phyloP scores from a whole-genome alignment of 1,139 yeast genomes.

The Geotrichum restrictum region DNA sequence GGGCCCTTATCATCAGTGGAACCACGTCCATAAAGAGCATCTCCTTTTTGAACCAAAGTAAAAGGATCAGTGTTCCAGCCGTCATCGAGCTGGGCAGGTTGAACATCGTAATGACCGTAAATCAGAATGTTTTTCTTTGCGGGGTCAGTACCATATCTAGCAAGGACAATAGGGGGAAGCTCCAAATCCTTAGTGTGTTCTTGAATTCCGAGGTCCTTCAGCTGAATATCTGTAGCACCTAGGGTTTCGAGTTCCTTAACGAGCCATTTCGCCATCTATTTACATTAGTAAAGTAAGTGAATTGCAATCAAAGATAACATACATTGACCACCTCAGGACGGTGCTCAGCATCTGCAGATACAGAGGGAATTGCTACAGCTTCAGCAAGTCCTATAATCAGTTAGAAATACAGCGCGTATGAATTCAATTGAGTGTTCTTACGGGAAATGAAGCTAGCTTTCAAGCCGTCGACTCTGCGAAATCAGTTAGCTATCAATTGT shows the following conservation, averaged over 20 bases:
- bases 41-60: slow-evolving; percentile 57
- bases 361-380: slow-evolving; percentile 94
- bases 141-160: slow-evolving; percentile 79
- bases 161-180: slow-evolving; percentile 90
- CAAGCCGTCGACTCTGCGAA: slow-evolving; percentile 32
- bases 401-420: neutral
- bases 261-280: slow-evolving; percentile 73
- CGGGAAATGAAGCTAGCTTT: slow-evolving; percentile 38
- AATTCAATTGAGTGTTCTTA: neutral
- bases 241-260: slow-evolving; percentile 60
- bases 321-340: slow-evolving; percentile 70
- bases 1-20: slow-evolving; percentile 98
- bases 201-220: slow-evolving; percentile 80
- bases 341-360: slow-evolving; percentile 80
- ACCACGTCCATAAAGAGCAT: slow-evolving; percentile 83
- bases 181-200: slow-evolving; percentile 68
- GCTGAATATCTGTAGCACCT: slow-evolving; percentile 78
- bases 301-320: neutral
- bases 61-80: slow-evolving; percentile 97
- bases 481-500: neutral
- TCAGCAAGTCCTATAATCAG: slow-evolving; percentile 50
- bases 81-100: slow-evolving; percentile 87
- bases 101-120: slow-evolving; percentile 97
- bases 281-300: neutral
- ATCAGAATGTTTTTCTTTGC: slow-evolving; percentile 79